Base-by-base conservation (phyloP, 257 asterid species). In the Przewalskia tangutica region DNA sequence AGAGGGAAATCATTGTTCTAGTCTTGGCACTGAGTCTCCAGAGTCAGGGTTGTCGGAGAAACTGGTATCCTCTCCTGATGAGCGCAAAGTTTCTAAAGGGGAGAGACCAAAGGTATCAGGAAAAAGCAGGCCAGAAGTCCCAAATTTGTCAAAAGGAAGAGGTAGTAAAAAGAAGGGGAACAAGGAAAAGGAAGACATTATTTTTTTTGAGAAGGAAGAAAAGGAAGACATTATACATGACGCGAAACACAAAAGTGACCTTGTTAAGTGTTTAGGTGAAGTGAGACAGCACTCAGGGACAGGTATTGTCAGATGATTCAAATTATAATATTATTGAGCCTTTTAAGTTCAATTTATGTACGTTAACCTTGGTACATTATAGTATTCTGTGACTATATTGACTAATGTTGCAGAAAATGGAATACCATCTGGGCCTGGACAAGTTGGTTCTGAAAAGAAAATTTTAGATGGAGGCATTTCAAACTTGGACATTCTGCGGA, bases 151-250 rank as follows among this genome's bases (percentile, higher is more conserved):
- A 32, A 77, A 80, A 75, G 86, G 85, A 85, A 85, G 81, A 58
- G 89, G 83, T 71, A 81, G 90, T 70, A 86, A 83, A 86, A 86
- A 81, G 80, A 90, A 90, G 83, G 91, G 83, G 60, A 85, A 81
- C 56, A 85, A 83, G 77, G 84, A 63, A n/a, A 84, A 81, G 76
- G 66, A 77, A 36, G 84, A 81, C 62, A 81, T 67, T 38, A 0
- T 38, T 38, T 38, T 38, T 38, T 6, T 38, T 38, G 5, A 38
- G 42, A 38, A 38, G 42, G 42, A 38, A 38, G 42, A 38, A 38
- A 38, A 38, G 42, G 42, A 38, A 38, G 42, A 38, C 42, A 38
- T 38, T 38, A 38, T 38, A 38, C 42, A 38, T 38, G 42, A 38
- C 4, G 42, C 42, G 42, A 5, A 4, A 38, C 42, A 38, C 42